These are phyloP conservation scores for Torulaspora maleeae DNA, from an alignment of 805 yeast species.

Conservation along the genomic window DNA sequence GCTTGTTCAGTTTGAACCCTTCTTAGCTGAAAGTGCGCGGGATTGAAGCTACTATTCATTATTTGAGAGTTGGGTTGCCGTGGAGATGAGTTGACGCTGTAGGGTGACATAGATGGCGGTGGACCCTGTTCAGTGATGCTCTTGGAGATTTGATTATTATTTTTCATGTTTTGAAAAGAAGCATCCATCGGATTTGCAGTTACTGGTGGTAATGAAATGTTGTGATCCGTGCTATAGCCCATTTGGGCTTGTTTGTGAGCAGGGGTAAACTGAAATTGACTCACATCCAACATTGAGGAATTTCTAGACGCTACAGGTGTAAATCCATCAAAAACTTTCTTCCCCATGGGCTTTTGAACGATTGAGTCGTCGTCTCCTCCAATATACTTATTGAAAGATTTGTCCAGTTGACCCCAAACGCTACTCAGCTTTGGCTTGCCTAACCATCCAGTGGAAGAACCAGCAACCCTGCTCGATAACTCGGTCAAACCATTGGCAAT, in stretches of 20 bases:
- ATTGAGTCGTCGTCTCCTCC: slow-evolving; percentile 72
- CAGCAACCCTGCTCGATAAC: slow-evolving; percentile 46
- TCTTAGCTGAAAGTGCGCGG: slow-evolving; percentile 7
- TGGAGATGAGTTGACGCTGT: slow-evolving; percentile 20
- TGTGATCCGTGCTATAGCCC: slow-evolving; percentile 6
- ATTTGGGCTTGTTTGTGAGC: slow-evolving; percentile 11
- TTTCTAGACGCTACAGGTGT: slow-evolving; percentile 65
- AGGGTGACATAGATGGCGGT: slow-evolving; percentile 10
- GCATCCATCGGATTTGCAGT: slow-evolving; percentile 7
- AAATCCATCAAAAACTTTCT: slow-evolving; percentile 65
- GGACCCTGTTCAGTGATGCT: slow-evolving; percentile 5
- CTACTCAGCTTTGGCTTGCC: slow-evolving; percentile 72
- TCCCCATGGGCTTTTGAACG: slow-evolving; percentile 36
- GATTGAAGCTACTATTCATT: slow-evolving; percentile 1
- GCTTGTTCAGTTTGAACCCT: slow-evolving; percentile 15
- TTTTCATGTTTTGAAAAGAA: not conserved
- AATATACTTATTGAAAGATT: slow-evolving; percentile 70
- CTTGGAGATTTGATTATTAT: not conserved
- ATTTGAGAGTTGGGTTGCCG: slow-evolving; percentile 7
- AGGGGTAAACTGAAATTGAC: slow-evolving; percentile 26
- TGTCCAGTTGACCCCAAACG: slow-evolving; percentile 85
- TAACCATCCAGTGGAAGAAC: slow-evolving; percentile 65
- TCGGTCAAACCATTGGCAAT: slow-evolving; percentile 35
- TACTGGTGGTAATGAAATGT: not conserved
- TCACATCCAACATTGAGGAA: slow-evolving; percentile 40